phyloP scores from a whole-genome alignment of 306 rosid species.

The Aeschynomene evenia region DNA sequence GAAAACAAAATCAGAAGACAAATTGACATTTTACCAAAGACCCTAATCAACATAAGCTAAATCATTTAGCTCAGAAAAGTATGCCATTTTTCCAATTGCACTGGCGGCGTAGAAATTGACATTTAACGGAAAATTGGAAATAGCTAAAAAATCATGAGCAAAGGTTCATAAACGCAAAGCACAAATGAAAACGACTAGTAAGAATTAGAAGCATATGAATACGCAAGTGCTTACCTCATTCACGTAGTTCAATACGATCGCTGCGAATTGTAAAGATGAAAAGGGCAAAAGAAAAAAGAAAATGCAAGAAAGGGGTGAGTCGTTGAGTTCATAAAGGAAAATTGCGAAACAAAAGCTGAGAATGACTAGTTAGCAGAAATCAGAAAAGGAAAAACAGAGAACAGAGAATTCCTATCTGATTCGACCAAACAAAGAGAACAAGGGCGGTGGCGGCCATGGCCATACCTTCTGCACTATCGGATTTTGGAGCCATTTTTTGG shows the following conservation, averaged over 20 bases:
- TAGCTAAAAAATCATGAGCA: background rate
- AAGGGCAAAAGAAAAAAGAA: background rate
- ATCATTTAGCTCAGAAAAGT: background rate
- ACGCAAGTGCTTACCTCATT: slow-evolving; percentile 56
- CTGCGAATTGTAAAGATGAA: slow-evolving; percentile 44
- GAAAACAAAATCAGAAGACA: background rate
- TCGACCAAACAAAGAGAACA: background rate
- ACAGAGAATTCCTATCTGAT: background rate
- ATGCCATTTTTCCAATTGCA: background rate
- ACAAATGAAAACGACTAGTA: background rate
- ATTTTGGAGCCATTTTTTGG: slow-evolving; percentile 78
- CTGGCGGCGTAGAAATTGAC: background rate
- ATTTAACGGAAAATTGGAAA: background rate
- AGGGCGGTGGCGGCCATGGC: background rate
- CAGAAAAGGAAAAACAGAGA: background rate
- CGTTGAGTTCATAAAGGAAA: slow-evolving; percentile 22
- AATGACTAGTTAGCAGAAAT: background rate
- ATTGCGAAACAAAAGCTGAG: background rate
- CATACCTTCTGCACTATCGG: slow-evolving; percentile 75
- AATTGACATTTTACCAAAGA: background rate
- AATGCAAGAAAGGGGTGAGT: background rate
- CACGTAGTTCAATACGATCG: slow-evolving; percentile 82
- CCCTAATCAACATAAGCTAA: slow-evolving; percentile 3
- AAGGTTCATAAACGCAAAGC: background rate
- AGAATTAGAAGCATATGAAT: background rate